phyloP scores from a whole-genome alignment of 345 rosid species.

The Durio zibethinus region DNA sequence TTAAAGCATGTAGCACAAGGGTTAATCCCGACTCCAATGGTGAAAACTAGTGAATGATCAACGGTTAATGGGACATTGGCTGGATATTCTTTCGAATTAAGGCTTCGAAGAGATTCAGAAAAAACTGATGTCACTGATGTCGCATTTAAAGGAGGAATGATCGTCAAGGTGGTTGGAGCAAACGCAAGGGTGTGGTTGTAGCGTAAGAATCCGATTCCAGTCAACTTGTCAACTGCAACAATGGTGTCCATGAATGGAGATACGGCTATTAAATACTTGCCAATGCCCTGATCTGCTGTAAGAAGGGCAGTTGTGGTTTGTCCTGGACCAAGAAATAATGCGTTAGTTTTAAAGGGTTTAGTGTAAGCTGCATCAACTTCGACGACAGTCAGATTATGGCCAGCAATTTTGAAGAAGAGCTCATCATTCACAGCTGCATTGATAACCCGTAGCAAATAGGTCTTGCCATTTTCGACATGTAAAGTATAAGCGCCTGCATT shows the following conservation, averaged over 20 bases:
- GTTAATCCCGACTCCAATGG: conserved; percentile 55
- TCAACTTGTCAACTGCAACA: conserved; percentile 53
- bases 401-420: conserved; percentile 68
- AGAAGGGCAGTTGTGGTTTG: conserved; percentile 76
- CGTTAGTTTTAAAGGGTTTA: conserved; percentile 52
- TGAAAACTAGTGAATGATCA: conserved; percentile 52
- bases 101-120: conserved; percentile 47
- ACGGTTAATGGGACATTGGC: conserved; percentile 49
- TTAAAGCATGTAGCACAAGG: conserved; percentile 62
- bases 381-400: conserved; percentile 57
- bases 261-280: conserved; percentile 51
- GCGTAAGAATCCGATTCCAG: conserved; percentile 40
- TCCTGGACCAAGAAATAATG: conserved; percentile 62
- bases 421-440: conserved; percentile 77
- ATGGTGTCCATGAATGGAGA: conserved; percentile 80
- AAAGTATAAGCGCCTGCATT: conserved; percentile 30
- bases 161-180: conserved; percentile 34
- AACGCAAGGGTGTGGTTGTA: conserved; percentile 40
- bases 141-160: conserved; percentile 55
- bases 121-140: conserved; percentile 40
- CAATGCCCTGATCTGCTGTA: conserved; percentile 34
- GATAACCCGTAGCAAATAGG: conserved; percentile 57
- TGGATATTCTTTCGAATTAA: conserved; percentile 50
- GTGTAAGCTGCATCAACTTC: conserved; percentile 67
- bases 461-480: conserved; percentile 55